A percentile compares a stretch with the other conserved stretches of the same genome.
phyloP scores from a whole-genome alignment of 257 asterid genomes.

The Ajuga chamaepitys region DNA sequence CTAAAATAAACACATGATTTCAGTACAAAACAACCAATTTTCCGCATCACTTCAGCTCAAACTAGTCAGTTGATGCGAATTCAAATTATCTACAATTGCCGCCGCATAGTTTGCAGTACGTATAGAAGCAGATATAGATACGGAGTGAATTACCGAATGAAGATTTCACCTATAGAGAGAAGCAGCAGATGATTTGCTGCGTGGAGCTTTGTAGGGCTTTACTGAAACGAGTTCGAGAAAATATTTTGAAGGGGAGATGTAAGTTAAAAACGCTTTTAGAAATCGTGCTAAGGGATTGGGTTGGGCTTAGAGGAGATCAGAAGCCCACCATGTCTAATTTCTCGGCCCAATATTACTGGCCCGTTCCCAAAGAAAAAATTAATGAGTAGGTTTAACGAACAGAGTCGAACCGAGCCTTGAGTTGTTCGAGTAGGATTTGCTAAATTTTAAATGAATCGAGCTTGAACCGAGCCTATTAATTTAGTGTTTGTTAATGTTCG shows the following conservation, averaged over 20 bases:
- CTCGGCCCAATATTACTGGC: neutral
- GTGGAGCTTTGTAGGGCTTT: slow-evolving; percentile 13
- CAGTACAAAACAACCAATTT: neutral
- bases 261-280: neutral
- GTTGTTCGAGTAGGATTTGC: no score
- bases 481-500: no score
- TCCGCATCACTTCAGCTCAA: slow-evolving; percentile 5
- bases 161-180: slow-evolving; percentile 7
- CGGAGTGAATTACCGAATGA: neutral
- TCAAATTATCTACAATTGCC: neutral
- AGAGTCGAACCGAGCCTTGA: no score
- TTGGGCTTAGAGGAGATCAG: neutral
- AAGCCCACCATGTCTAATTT: neutral
- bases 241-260: neutral
- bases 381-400: no score
- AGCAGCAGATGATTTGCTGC: neutral
- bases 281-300: neutral
- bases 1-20: neutral
- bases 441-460: no score
- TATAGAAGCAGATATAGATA: neutral
- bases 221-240: neutral
- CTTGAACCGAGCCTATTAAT: no score
- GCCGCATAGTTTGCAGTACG: neutral
- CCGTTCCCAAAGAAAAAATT: no score
- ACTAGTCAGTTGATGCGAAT: neutral